phyloP scores from a whole-genome alignment of 208 protist genomes.

The Tritrichomonas musculus region DNA sequence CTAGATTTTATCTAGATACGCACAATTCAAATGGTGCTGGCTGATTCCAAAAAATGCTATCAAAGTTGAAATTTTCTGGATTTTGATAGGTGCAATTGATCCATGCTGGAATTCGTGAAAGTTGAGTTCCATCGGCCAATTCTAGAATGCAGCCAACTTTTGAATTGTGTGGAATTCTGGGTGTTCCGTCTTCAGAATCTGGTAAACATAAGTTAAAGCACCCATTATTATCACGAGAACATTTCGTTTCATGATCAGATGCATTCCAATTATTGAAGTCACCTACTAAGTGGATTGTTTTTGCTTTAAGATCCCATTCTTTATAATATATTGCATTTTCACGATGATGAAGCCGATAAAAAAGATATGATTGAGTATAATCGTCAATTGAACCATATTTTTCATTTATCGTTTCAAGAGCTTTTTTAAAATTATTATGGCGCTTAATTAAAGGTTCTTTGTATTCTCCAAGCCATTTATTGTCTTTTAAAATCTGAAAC shows the following conservation, averaged over 20 bases:
- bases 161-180: neutral
- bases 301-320: constrained; percentile 39
- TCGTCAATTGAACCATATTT: neutral
- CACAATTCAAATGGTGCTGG: constrained; percentile 46
- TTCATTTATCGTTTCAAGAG: neutral
- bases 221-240: neutral
- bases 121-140: neutral
- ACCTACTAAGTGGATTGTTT: neutral
- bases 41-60: constrained; percentile 56
- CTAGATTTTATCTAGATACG: constrained; percentile 34
- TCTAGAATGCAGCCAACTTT: neutral
- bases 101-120: constrained; percentile 33
- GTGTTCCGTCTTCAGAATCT: neutral
- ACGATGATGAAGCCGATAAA: constrained; percentile 9
- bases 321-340: neutral
- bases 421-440: neutral
- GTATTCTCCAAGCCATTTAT: too few species aligned
- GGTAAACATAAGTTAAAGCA: neutral
- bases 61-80: constrained; percentile 30
- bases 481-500: too few species aligned
- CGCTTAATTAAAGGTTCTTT: too few species aligned
- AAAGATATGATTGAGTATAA: neutral
- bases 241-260: constrained; percentile 1
- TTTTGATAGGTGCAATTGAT: constrained; percentile 30
- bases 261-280: constrained; percentile 42